Evolutionary conservation across 768 basidiomycete genomes (phyloP).

Genomic region (Strobilomyces dryophilus): DNA sequence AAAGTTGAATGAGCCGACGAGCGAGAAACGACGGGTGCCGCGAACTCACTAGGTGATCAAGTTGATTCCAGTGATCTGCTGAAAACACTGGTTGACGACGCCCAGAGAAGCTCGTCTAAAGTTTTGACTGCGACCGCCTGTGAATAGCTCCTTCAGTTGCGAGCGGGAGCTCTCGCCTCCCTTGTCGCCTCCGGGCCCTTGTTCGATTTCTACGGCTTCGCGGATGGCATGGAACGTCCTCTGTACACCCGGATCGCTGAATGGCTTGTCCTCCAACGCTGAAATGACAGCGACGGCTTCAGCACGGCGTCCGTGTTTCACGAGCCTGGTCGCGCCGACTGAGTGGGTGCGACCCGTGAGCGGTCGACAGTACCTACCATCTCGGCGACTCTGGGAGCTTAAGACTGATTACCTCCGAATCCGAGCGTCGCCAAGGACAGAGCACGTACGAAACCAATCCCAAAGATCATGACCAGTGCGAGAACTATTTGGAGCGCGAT

Average conservation of each 20-base stretch:
- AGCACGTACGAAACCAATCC: slow-evolving; percentile 42
- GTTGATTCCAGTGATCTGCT: slow-evolving; percentile 67
- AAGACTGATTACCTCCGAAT: neutral
- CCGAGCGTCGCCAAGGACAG: neutral
- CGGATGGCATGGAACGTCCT: slow-evolving; percentile 51
- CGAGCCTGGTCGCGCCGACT: slow-evolving; percentile 37
- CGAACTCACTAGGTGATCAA: slow-evolving; percentile 57
- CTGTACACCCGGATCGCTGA: slow-evolving; percentile 43
- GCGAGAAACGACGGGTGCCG: slow-evolving; percentile 16
- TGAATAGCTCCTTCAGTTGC: slow-evolving; percentile 50
- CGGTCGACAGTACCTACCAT: slow-evolving; percentile 34
- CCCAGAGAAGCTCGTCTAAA: slow-evolving; percentile 55
- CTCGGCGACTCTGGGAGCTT: slow-evolving; percentile 59
- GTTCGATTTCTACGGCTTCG: slow-evolving; percentile 49
- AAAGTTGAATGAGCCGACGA: neutral
- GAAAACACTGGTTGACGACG: slow-evolving; percentile 59
- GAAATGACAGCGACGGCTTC: slow-evolving; percentile 60
- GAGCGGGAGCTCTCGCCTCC: slow-evolving; percentile 6
- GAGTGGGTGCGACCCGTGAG: neutral
- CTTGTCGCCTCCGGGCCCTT: slow-evolving; percentile 5
- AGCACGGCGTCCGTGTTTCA: slow-evolving; percentile 49
- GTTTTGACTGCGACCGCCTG: slow-evolving; percentile 54
- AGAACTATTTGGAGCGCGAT: slow-evolving; percentile 57
- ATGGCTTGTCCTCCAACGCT: slow-evolving; percentile 52
- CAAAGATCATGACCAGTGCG: slow-evolving; percentile 48